Conservation (phyloP, 2,329 filamentous ascomycete species). For the Diaporthe capsici region DNA sequence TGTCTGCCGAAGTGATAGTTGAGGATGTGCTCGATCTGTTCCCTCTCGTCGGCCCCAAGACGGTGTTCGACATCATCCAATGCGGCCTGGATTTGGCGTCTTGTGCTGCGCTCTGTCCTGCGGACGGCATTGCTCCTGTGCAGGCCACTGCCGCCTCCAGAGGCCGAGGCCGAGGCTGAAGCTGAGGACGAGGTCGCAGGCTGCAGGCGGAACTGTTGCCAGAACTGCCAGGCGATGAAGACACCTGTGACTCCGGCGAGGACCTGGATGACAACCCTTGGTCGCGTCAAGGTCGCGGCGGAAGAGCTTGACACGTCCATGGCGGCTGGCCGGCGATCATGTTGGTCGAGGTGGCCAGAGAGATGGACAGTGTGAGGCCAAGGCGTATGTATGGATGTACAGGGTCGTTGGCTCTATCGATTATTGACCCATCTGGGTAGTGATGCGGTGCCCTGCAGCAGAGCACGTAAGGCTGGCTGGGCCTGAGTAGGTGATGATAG, state of each 20-base stretch:
- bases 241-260: constrained; percentile 69
- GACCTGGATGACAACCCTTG: constrained; percentile 68
- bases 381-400: neutral
- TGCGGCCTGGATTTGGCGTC: constrained; percentile 50
- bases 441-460: constrained; percentile 2
- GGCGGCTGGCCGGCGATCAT: constrained; percentile 40
- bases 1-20: constrained; percentile 32
- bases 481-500: neutral
- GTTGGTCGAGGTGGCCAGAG: constrained; percentile 32
- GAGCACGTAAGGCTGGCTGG: neutral
- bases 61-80: constrained; percentile 45
- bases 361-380: neutral
- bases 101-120: constrained; percentile 40
- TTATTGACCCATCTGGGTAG: constrained; percentile 24
- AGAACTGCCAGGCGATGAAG: constrained; percentile 72
- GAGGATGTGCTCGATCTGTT: constrained; percentile 37
- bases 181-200: constrained; percentile 44
- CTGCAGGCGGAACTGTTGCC: constrained; percentile 53
- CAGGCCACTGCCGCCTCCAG: constrained; percentile 55
- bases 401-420: neutral
- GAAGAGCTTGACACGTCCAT: constrained; percentile 52
- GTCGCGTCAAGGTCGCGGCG: constrained; percentile 68
- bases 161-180: constrained; percentile 45
- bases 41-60: constrained; percentile 40
- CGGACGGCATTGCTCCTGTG: constrained; percentile 79